phyloP scores from a whole-genome alignment of 495 filamentous ascomycete genomes.

The Penicillium taxi region DNA sequence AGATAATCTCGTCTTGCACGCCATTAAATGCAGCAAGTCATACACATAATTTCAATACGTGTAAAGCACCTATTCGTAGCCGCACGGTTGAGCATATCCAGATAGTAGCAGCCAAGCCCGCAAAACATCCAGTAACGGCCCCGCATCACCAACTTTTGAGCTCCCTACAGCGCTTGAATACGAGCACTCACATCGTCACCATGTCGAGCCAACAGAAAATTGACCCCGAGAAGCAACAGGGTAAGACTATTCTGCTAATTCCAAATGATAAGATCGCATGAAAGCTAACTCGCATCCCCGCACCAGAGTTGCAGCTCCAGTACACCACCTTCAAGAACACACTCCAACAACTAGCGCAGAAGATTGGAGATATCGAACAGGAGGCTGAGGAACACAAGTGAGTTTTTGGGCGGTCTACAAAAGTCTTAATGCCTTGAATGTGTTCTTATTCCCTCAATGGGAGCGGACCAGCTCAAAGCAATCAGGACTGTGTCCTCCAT shows the following conservation, averaged over 20 bases:
- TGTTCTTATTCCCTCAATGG: no score
- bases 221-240: slow-evolving; percentile 73
- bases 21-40: no score
- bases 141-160: slow-evolving; percentile 32
- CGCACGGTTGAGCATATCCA: no score
- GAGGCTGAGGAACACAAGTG: slow-evolving; percentile 98
- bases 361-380: slow-evolving; percentile 95
- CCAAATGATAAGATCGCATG: no score
- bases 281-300: no score
- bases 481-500: neutral
- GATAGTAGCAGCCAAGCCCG: slow-evolving; percentile 8
- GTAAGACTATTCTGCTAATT: slow-evolving; percentile 45
- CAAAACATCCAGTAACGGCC: slow-evolving; percentile 19
- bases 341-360: slow-evolving; percentile 85
- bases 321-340: slow-evolving; percentile 95
- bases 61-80: no score
- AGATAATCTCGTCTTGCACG: no score
- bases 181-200: slow-evolving; percentile 14
- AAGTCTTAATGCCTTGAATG: no score
- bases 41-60: no score
- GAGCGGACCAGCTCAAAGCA: no score
- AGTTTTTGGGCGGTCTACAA: slow-evolving; percentile 22
- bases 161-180: slow-evolving; percentile 9
- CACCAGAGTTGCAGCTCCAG: slow-evolving; percentile 79
- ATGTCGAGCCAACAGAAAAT: slow-evolving; percentile 43